These are phyloP conservation scores for Spinellus fusiger DNA, from an alignment of 192 early-diverging fungal species.

Conservation along the genomic window DNA sequence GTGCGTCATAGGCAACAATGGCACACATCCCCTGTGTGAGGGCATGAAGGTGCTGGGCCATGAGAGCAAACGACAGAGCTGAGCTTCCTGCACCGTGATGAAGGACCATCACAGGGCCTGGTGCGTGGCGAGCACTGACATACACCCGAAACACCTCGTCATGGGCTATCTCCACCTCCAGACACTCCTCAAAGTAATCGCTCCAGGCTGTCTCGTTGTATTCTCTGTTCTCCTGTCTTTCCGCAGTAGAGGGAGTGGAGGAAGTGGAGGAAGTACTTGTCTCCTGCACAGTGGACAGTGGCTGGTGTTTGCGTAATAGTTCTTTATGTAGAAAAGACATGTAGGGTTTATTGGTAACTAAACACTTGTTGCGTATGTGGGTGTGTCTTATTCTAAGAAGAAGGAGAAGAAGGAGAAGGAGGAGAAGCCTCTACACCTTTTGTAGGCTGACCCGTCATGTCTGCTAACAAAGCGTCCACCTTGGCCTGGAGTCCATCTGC, in stretches of 20 bases:
- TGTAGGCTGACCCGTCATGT: background rate
- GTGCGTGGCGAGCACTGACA: conserved; percentile 26
- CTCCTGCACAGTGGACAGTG: too few species aligned
- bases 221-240: too few species aligned
- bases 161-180: too few species aligned
- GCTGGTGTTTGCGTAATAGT: too few species aligned
- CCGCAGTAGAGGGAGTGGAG: too few species aligned
- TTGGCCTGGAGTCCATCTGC: conserved; percentile 15
- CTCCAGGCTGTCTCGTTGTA: too few species aligned
- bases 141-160: conserved; percentile 46
- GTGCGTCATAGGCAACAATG: conserved; percentile 52
- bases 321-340: too few species aligned
- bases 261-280: too few species aligned
- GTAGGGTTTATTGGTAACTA: too few species aligned
- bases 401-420: background rate
- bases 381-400: conserved; percentile 13
- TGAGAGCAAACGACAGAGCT: conserved; percentile 62
- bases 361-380: too few species aligned
- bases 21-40: conserved; percentile 31
- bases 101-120: conserved; percentile 63
- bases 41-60: conserved; percentile 43
- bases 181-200: too few species aligned
- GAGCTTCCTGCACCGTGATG: conserved; percentile 80
- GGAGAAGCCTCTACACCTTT: background rate
- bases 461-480: conserved; percentile 17